These are phyloP conservation scores for Saccharomycopsis babjevae DNA, from an alignment of 805 yeast species.

Conservation along the genomic window DNA sequence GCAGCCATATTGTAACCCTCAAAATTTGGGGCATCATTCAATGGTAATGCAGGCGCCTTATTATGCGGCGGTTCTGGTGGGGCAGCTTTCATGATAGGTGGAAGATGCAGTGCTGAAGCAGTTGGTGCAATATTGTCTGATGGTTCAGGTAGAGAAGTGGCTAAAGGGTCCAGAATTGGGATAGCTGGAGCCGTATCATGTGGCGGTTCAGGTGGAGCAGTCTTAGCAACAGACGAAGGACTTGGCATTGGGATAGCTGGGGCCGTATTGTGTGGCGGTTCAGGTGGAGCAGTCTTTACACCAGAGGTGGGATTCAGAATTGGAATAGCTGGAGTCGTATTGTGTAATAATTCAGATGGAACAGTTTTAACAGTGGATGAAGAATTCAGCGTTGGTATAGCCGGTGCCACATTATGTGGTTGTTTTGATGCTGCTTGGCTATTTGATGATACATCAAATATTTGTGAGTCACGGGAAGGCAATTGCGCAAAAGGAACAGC, in stretches of 20 bases:
- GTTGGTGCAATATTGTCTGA: conserved; percentile 2
- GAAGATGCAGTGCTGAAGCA: conserved; percentile 1
- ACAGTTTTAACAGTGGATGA: too few species aligned
- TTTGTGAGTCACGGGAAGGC: neutral
- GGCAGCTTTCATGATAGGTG: conserved; percentile 11
- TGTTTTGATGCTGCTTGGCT: too few species aligned
- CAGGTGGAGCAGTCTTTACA: conserved; percentile 14
- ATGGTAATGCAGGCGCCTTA: neutral
- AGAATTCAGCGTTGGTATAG: too few species aligned
- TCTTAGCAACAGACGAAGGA: too few species aligned
- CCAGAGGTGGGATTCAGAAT: neutral
- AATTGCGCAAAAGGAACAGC: neutral
- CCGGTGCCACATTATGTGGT: too few species aligned
- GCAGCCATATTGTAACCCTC: neutral
- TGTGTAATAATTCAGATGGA: too few species aligned
- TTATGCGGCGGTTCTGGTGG: conserved; percentile 11
- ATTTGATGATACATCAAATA: too few species aligned
- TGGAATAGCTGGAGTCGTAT: neutral
- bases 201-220: neutral
- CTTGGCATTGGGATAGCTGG: neutral
- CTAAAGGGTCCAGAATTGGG: neutral
- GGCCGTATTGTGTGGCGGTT: conserved; percentile 3
- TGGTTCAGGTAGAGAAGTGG: neutral
- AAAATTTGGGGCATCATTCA: neutral
- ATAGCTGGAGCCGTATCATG: neutral